These are phyloP conservation scores for Luffa acutangula DNA, from an alignment of 306 rosid genomes.

Conservation along the genomic window DNA sequence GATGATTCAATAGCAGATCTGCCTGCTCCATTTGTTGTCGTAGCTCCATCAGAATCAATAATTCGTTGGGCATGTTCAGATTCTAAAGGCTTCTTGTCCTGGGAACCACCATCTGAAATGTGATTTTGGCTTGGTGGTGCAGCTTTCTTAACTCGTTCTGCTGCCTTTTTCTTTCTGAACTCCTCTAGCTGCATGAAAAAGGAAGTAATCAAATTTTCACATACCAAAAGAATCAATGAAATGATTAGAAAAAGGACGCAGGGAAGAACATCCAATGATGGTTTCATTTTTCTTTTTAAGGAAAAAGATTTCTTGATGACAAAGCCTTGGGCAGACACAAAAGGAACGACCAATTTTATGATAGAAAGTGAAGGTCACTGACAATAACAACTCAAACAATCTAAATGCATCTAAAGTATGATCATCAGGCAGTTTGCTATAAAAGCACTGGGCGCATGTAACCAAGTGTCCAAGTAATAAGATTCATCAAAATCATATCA, in stretches of 20 bases:
- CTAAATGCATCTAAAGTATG: background rate
- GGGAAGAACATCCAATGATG: background rate
- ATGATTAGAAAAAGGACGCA: background rate
- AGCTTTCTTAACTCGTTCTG: constrained; percentile 65
- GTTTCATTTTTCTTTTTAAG: too few species aligned
- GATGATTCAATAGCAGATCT: constrained; percentile 24
- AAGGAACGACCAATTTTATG: background rate
- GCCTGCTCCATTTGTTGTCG: constrained; percentile 48
- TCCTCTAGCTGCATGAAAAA: constrained; percentile 66
- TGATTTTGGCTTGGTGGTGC: constrained; percentile 27
- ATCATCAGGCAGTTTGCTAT: background rate
- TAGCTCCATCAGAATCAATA: constrained; percentile 47
- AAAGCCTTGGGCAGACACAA: background rate
- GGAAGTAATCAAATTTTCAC: constrained; percentile 5
- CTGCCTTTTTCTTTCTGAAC: constrained; percentile 89
- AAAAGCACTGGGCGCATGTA: background rate
- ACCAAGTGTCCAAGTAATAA: background rate
- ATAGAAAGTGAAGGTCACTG: background rate
- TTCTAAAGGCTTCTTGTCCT: constrained; percentile 51
- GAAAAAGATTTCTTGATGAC: background rate
- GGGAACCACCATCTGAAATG: constrained; percentile 32
- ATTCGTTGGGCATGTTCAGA: constrained; percentile 40
- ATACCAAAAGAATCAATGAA: background rate
- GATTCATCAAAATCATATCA: background rate
- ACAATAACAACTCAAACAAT: background rate